Conservation (phyloP, 306 rosid genomes). For the Prunus mira region DNA sequence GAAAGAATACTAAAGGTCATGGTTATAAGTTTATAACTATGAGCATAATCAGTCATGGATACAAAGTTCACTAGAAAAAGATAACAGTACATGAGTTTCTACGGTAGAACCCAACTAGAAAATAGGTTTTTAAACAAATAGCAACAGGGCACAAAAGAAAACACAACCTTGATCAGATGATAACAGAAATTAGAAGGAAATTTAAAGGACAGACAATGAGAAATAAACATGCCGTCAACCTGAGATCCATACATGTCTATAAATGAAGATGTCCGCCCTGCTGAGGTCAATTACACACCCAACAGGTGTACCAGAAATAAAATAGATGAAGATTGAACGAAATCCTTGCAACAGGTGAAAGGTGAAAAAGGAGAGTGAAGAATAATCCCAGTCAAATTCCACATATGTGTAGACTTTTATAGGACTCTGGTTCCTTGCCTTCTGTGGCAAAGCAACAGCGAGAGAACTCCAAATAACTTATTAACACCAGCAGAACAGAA, state of each 20-base stretch:
- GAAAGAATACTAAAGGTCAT: constrained; percentile 19
- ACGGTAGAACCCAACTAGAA: constrained; percentile 5
- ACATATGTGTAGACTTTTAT: background rate
- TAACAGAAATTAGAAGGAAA: constrained; percentile 10
- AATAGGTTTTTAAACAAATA: constrained; percentile 9
- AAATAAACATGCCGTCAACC: constrained; percentile 13
- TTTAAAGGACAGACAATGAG: background rate
- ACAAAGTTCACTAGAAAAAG: background rate
- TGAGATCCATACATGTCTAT: background rate
- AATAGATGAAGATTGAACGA: background rate
- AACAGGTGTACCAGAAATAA: background rate
- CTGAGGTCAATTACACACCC: constrained; percentile 9
- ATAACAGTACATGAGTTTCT: background rate
- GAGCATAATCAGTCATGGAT: background rate
- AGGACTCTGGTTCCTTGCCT: background rate
- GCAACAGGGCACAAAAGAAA: constrained; percentile 10
- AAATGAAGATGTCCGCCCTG: background rate
- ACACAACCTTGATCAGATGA: constrained; percentile 9
- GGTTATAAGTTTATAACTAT: background rate
- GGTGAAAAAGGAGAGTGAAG: background rate
- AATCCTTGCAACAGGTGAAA: background rate
- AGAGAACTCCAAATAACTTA: background rate
- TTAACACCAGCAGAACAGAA: background rate
- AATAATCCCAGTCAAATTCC: background rate
- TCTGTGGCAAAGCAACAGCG: background rate